These are phyloP conservation scores for Fusarium sp. DNA, from an alignment of 2,329 filamentous ascomycete species.

Conservation along the genomic window DNA sequence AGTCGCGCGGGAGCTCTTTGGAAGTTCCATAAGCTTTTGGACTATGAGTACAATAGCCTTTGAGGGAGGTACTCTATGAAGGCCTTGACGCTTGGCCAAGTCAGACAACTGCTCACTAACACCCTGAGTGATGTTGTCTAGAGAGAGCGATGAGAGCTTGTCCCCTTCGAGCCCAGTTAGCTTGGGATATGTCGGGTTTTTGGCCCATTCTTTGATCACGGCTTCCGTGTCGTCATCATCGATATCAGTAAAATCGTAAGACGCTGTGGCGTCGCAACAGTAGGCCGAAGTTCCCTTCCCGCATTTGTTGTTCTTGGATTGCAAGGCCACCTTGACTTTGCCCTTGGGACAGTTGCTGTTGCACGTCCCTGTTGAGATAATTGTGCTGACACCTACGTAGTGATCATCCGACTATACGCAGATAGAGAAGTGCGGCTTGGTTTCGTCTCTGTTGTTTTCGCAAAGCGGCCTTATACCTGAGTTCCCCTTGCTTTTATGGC, in stretches of 20 bases:
- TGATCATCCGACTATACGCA: no score
- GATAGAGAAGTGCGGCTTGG: no score
- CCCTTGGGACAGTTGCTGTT: not conserved
- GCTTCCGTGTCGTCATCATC: not conserved
- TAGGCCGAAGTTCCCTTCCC: constrained; percentile 3
- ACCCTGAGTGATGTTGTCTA: not conserved
- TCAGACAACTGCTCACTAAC: not conserved
- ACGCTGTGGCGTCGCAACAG: not conserved
- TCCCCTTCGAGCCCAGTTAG: not conserved
- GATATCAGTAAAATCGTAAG: not conserved
- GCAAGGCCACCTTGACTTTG: not conserved
- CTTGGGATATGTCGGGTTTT: not conserved
- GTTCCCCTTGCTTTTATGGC: no score
- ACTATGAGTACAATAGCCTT: no score
- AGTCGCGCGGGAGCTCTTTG: no score
- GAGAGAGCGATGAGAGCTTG: not conserved
- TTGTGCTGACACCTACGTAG: no score
- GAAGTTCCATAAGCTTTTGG: no score
- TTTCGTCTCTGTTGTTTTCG: no score
- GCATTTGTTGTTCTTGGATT: not conserved
- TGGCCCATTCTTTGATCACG: not conserved
- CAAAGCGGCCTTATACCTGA: no score
- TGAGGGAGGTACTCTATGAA: not conserved
- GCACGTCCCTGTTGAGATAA: not conserved
- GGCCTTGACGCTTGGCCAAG: not conserved